These are phyloP conservation scores for Mortierella sp. DNA, from an alignment of 371 early-diverging fungal species.

Conservation along the genomic window DNA sequence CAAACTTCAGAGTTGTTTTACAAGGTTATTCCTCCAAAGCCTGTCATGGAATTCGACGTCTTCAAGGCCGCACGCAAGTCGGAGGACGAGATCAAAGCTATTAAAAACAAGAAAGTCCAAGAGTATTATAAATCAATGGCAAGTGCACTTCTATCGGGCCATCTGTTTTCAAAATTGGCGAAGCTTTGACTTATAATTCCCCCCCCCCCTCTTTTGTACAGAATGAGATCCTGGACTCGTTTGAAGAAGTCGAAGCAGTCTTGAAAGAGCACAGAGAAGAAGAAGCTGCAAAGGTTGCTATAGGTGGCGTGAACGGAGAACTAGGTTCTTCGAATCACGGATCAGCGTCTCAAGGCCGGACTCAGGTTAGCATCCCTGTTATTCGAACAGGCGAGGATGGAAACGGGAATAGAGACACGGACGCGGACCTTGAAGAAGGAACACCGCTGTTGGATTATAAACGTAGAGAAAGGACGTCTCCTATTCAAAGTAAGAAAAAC, in stretches of 20 bases:
- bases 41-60: conserved; percentile 21
- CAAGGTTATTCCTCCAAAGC: conserved; percentile 29
- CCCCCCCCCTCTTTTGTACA: too few species aligned
- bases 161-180: neutral
- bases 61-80: conserved; percentile 40
- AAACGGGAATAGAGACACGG: neutral
- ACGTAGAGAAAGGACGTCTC: conserved; percentile 29
- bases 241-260: conserved; percentile 48
- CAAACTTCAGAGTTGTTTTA: conserved; percentile 20
- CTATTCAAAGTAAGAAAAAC: conserved; percentile 19
- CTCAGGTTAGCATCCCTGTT: neutral
- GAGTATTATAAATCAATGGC: conserved; percentile 42
- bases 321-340: conserved; percentile 13
- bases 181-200: too few species aligned
- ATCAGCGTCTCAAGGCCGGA: conserved; percentile 9
- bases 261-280: conserved; percentile 41
- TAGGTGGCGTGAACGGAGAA: too few species aligned
- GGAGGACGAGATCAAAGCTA: conserved; percentile 25
- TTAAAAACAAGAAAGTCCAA: conserved; percentile 24
- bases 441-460: conserved; percentile 27
- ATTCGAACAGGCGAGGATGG: neutral
- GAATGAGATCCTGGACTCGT: conserved; percentile 43
- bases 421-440: conserved; percentile 17
- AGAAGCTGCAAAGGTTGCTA: neutral
- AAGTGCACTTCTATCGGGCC: neutral